Evolutionary conservation across 2,329 filamentous ascomycete species (phyloP).

Genomic region (Mycosphaerelloides madeirae): DNA sequence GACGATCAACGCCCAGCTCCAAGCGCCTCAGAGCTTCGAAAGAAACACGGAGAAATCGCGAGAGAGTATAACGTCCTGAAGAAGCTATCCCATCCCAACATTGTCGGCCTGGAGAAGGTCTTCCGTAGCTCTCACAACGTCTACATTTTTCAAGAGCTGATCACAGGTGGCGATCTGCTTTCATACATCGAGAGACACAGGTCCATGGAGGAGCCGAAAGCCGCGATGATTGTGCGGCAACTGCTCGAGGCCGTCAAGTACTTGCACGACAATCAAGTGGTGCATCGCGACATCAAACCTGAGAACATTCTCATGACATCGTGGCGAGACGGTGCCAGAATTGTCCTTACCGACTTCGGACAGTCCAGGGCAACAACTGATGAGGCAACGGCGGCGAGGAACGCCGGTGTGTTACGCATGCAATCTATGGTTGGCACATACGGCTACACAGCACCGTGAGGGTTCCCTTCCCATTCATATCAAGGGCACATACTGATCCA

Average conservation of each 20-base stretch:
- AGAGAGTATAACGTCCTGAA: constrained; percentile 48
- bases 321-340: constrained; percentile 45
- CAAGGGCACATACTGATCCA: constrained; percentile 5
- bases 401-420: constrained; percentile 42
- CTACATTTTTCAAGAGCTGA: constrained; percentile 58
- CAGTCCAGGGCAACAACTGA: constrained; percentile 43
- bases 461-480: constrained; percentile 16
- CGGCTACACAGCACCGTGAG: constrained; percentile 57
- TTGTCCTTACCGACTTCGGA: constrained; percentile 60
- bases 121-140: constrained; percentile 50
- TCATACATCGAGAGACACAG: constrained; percentile 53
- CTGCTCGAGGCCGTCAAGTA: constrained; percentile 55
- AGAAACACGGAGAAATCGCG: constrained; percentile 8
- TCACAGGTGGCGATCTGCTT: constrained; percentile 57
- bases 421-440: constrained; percentile 51
- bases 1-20: background rate
- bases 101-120: constrained; percentile 54
- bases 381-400: constrained; percentile 21
- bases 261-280: constrained; percentile 51
- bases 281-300: constrained; percentile 60
- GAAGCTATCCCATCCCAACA: constrained; percentile 56
- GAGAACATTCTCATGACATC: constrained; percentile 60
- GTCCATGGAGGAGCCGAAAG: constrained; percentile 46
- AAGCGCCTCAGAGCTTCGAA: background rate
- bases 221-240: constrained; percentile 53